Evolutionary conservation across 2,329 filamentous ascomycete genomes (phyloP).

Genomic region (Amphichorda felina): DNA sequence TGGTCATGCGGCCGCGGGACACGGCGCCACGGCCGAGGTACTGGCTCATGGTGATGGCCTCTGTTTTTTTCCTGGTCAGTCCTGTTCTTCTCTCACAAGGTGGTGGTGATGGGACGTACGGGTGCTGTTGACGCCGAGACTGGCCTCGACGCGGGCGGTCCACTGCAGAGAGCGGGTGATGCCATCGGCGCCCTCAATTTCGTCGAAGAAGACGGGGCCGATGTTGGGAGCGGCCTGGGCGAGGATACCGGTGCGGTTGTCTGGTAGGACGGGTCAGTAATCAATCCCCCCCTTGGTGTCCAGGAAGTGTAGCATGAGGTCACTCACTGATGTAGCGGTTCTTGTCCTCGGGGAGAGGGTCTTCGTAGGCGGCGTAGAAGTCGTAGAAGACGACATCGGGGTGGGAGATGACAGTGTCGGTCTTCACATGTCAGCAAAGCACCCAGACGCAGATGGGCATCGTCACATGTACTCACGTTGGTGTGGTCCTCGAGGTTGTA

Average conservation of each 20-base stretch:
- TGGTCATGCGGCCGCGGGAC: conserved; percentile 50
- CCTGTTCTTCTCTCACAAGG: background rate
- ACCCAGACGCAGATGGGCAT: background rate
- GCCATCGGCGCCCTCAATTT: conserved; percentile 44
- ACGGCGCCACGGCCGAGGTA: conserved; percentile 54
- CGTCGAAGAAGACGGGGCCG: conserved; percentile 42
- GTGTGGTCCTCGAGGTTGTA: conserved; percentile 46
- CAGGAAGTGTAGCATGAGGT: background rate
- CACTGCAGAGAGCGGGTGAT: conserved; percentile 52
- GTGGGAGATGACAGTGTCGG: conserved; percentile 31
- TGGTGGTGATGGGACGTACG: too few relatives aligned
- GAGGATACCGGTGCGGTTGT: conserved; percentile 44
- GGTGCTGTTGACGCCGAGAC: conserved; percentile 22
- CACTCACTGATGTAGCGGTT: conserved; percentile 28
- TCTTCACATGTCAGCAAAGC: conserved; percentile 18
- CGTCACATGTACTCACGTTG: conserved; percentile 19
- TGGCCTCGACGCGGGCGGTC: conserved; percentile 52
- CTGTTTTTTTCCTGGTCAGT: conserved; percentile 12
- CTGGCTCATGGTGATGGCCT: conserved; percentile 40
- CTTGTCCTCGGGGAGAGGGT: conserved; percentile 29
- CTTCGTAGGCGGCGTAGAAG: conserved; percentile 49
- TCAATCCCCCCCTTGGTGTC: background rate
- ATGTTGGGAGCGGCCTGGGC: conserved; percentile 56
- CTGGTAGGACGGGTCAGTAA: conserved; percentile 9
- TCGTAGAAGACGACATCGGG: conserved; percentile 45